Conservation (phyloP, 108 stramenopile genomes). For the Asterionellopsis glacialis region DNA sequence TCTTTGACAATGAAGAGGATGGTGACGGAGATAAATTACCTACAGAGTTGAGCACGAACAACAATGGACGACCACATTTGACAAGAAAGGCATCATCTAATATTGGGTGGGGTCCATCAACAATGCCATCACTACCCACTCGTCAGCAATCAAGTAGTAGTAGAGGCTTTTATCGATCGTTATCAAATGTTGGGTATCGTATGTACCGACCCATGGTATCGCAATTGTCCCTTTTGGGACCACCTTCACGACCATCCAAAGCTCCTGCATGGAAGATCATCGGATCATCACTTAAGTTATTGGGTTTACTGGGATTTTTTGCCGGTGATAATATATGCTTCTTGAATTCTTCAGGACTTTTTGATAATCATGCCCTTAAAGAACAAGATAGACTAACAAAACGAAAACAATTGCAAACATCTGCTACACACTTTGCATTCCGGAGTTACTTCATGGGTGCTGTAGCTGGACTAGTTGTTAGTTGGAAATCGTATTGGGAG, state of each 20-base stretch:
- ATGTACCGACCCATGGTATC: conserved; percentile 37
- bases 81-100: conserved; percentile 36
- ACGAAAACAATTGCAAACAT: conserved; percentile 15
- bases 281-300: conserved; percentile 50
- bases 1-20: no score
- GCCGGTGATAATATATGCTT: conserved; percentile 73
- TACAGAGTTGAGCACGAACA: no score
- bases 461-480: conserved; percentile 54
- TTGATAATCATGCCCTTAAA: conserved; percentile 35
- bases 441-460: conserved; percentile 68
- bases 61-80: background rate
- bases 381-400: conserved; percentile 11
- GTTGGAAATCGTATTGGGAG: conserved; percentile 23
- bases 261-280: conserved; percentile 44
- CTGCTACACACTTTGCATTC: conserved; percentile 39
- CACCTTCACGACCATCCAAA: conserved; percentile 18
- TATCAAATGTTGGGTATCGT: conserved; percentile 17
- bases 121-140: background rate
- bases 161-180: conserved; percentile 6
- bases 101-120: conserved; percentile 39
- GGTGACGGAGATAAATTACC: no score
- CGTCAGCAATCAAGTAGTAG: no score
- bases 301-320: conserved; percentile 74
- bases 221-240: conserved; percentile 13
- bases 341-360: conserved; percentile 47